Base-by-base conservation (phyloP, 2,329 filamentous ascomycete species). In the Talaromyces atroroseus region DNA sequence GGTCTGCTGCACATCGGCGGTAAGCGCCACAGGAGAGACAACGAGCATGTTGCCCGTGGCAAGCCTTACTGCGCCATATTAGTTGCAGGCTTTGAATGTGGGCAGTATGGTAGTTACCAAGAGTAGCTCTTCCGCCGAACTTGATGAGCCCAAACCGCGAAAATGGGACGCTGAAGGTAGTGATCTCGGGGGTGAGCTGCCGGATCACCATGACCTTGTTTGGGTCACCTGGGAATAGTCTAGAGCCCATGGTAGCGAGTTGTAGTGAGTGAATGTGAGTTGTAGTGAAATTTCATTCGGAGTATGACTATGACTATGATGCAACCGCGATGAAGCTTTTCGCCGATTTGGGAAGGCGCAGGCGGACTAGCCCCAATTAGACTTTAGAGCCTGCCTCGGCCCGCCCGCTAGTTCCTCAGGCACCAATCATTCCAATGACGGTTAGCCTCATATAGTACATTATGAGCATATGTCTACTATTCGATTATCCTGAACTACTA, bases 11-110 rank as follows among this genome's bases (percentile, higher is more conserved):
- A 91, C 85, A 57, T 87, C 84, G 2, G 86, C 81, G 2, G 92
- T 97, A 56, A 96, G 81, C 14, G 87, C 88, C 20, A 94, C 89
- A 18, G 94, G 94, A 0, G 91, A 96, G 81, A 96, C 96, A 70
- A 96, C 86, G 62, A 90, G 89, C 42, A 97, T 83, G 47, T 82
- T 78, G 56, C 91, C 91, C 10, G 85, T 86, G 57, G 84, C 81
- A 63, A 99, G 83, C 64, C 86, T 88, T 58, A 95, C 90, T 90
- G 62, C 53, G 20, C 44, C 44, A 59, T n/a, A 57, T 24, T 32
- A 24, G 16, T n/a, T 16, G 40, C 34, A 14, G 32, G 50, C n/a
- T 45, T 24, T 16, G 16, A 20, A 46, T 45, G n/a, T 23, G 20
- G 34, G 32, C 32, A 23, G 14, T 36, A 42, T 18, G 10, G 32